phyloP scores from a whole-genome alignment of 1,139 yeast species.

The Torulaspora pretoriensis region DNA sequence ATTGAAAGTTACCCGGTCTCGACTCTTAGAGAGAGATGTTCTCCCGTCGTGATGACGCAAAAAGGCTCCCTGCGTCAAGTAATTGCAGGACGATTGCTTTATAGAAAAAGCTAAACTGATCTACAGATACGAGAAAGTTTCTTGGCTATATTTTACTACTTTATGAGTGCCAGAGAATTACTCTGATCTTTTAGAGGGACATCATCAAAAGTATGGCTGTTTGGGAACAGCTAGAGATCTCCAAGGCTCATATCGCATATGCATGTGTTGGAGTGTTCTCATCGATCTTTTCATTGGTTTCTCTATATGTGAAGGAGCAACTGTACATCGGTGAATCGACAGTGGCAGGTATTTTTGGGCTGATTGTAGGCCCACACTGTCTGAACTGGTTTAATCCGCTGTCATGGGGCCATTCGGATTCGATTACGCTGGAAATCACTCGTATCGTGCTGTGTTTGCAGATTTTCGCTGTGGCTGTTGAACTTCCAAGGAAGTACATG shows the following conservation, averaged over 20 bases:
- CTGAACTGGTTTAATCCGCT: slow-evolving; percentile 83
- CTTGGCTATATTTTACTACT: neutral
- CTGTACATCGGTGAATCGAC: slow-evolving; percentile 94
- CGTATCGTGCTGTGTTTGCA: slow-evolving; percentile 87
- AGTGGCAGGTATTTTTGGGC: slow-evolving; percentile 85
- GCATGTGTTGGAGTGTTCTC: slow-evolving; percentile 91
- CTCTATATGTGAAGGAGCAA: slow-evolving; percentile 84
- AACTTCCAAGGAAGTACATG: slow-evolving; percentile 91
- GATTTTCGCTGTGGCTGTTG: slow-evolving; percentile 96
- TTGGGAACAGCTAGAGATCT: slow-evolving; percentile 41
- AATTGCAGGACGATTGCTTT: neutral
- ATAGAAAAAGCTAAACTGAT: neutral
- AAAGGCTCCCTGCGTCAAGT: slow-evolving; percentile 6
- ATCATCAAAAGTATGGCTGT: slow-evolving; percentile 19
- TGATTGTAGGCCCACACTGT: slow-evolving; percentile 92
- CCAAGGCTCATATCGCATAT: slow-evolving; percentile 79
- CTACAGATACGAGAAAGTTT: neutral
- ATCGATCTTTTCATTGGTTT: slow-evolving; percentile 79
- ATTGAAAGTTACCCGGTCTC: slow-evolving; percentile 5
- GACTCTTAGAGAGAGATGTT: neutral
- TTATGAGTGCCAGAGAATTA: neutral
- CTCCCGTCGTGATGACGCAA: slow-evolving; percentile 2
- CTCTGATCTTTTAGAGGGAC: neutral
- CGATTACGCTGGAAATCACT: slow-evolving; percentile 81
- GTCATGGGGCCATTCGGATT: slow-evolving; percentile 87